Conservation (phyloP, 257 asterid genomes). For the Euphrasia confusa region DNA sequence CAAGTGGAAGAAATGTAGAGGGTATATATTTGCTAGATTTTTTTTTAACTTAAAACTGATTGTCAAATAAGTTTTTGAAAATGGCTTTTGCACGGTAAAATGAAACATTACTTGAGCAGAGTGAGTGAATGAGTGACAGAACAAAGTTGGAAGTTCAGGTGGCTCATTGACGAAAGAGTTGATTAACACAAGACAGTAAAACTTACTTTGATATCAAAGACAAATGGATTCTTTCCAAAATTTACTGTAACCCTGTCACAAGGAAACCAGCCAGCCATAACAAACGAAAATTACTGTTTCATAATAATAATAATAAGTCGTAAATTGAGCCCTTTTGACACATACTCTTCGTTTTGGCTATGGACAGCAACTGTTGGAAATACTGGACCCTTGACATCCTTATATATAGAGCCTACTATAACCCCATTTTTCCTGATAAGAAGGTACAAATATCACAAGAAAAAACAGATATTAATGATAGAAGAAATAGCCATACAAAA, state of each 20-base stretch:
- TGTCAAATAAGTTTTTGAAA: not conserved
- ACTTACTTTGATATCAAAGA: constrained; percentile 75
- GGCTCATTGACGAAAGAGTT: constrained; percentile 17
- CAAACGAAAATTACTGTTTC: constrained; percentile 19
- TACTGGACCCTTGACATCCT: constrained; percentile 81
- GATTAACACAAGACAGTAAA: constrained; percentile 13
- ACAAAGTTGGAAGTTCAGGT: constrained; percentile 12
- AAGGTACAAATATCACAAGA: constrained; percentile 26
- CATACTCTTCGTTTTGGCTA: constrained; percentile 97
- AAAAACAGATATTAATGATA: constrained; percentile 10
- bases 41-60: not conserved
- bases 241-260: constrained; percentile 79
- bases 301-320: constrained; percentile 17
- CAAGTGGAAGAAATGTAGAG: constrained; percentile 11
- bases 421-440: constrained; percentile 80
- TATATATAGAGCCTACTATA: constrained; percentile 62
- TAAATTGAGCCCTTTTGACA: constrained; percentile 17
- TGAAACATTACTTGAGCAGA: constrained; percentile 17
- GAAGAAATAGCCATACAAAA: constrained; percentile 1
- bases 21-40: not conserved
- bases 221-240: constrained; percentile 79
- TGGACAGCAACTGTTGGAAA: constrained; percentile 93
- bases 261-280: constrained; percentile 25
- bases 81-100: constrained; percentile 7
- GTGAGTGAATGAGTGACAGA: not conserved